Base-by-base conservation (phyloP, 2,329 filamentous ascomycete genomes). In the Dactylella cylindrospora region DNA sequence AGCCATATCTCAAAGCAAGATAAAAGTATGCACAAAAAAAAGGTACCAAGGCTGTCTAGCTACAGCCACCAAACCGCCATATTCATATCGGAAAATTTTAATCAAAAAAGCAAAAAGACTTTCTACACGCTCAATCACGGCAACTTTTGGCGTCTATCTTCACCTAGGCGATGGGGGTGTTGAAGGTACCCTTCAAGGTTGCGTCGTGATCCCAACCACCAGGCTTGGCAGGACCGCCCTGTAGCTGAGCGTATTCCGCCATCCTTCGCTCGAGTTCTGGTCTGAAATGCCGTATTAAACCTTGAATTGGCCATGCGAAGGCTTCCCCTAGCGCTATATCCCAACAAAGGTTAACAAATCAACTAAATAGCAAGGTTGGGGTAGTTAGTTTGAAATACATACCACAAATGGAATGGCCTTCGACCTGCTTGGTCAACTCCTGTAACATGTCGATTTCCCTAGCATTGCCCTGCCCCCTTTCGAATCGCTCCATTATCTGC, bases 381-480 rank as follows among this genome's bases (percentile, higher is more conserved):
- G n/a, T n/a, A n/a, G n/a, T n/a, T n/a, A n/a, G n/a, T 20, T 23
- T 35, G 15, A 40, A 31, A 22, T 26, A 78, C 83, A 72, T 81
- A 86, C 84, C 93, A 76, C 93, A 98, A 71, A 98, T 98, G 40
- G 93, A 97, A 79, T 98, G 93, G 8, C 93, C 93, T 78, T 98
- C 93, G 65, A 98, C 93, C 77, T 98, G 93, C 81, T 98, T 98
- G 66, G 93, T 98, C 69, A 98, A 78, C 79, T 98, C 93, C 78
- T 96, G 93, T 68, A 98, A 82, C 93, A 98, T 98, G 74, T 98
- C 93, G 73, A 98, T 98, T 77, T 98, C 93, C 64, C 93, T 82
- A 74, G 85, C 84, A 65, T 88, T 84, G 62, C 88, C 93, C 75
- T 88, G 83, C 60, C 93, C 93, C 74, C 87, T 86, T 79, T 95